These are phyloP conservation scores for Trichoderma lentiforme DNA, from an alignment of 2,329 filamentous ascomycete genomes.

Conservation along the genomic window DNA sequence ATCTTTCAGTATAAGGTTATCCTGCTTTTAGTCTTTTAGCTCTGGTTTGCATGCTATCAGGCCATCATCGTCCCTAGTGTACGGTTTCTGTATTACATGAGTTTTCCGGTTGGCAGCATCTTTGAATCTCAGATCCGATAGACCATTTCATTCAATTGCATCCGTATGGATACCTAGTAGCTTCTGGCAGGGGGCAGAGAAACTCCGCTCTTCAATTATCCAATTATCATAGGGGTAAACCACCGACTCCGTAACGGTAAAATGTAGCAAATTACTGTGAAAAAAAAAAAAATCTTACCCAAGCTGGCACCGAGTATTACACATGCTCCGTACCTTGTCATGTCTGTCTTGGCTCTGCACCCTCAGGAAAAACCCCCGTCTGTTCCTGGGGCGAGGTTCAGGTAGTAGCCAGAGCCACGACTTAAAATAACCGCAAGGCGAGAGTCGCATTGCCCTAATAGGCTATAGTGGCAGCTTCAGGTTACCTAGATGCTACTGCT, in stretches of 20 bases:
- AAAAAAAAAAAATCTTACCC: background rate
- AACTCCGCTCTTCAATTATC: background rate
- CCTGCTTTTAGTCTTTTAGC: background rate
- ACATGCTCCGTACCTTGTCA: background rate
- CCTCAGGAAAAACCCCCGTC: background rate
- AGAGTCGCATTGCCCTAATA: constrained; percentile 1
- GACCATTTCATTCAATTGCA: background rate
- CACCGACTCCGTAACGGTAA: background rate
- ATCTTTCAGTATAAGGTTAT: background rate
- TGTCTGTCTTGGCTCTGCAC: constrained; percentile 1
- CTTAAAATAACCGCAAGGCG: background rate
- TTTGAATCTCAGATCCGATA: background rate
- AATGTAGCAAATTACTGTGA: background rate
- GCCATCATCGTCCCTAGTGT: background rate
- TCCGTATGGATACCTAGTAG: background rate
- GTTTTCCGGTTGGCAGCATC: background rate
- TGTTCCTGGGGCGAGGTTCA: background rate
- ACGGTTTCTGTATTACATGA: background rate
- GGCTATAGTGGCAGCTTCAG: constrained; percentile 2
- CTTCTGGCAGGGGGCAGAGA: background rate
- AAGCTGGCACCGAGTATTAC: background rate
- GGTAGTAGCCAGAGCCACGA: background rate
- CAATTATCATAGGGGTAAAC: background rate
- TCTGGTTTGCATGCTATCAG: background rate
- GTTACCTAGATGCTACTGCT: constrained; percentile 1